Evolutionary conservation across 495 filamentous ascomycete species (phyloP), one percentile per base, ranked within the genome.

Genomic region (Lepraria neglecta): DNA sequence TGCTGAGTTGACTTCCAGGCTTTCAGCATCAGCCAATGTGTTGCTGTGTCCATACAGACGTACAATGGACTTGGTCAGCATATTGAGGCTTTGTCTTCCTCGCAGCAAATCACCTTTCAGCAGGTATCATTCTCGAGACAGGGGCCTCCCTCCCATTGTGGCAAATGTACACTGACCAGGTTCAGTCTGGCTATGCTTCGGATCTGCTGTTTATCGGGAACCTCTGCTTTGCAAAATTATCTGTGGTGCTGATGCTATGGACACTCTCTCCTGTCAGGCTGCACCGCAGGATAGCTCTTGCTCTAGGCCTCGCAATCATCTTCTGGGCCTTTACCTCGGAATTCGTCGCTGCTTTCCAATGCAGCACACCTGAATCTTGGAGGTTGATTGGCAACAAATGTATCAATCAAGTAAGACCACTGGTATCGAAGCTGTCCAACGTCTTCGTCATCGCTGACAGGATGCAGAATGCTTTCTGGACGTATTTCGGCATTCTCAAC

Each of bases 401-500:
- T 33, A 45, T 64, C 19, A 17, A 64, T 44, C 4, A 10, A 28
- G 47, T 50, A 50, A 24, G 24, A 24, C 24, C 24, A 24, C 24
- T 24, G 24, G 24, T 24, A 24, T 24, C 24, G 24, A 24, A 24
- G 24, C 24, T 24, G 24, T 24, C 24, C 24, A 24, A 24, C 24
- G 24, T 24, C 24, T 24, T 2, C 24, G 24, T 24, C 24, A 24
- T 24, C 24, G 24, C 14, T n/a, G 3, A 50, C 47, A 19, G 11
- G 15, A 19, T 40, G 10, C 21, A 60, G 57, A 47, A 46, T 14
- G 50, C 35, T 33, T 64, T 65, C 68, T 82, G 47, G 68, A 77
- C 58, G 72, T 76, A 55, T 78, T 79, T 57, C 56, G 69, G 71
- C 58, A 76, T 77, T 48, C 74, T 84, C 35, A 82, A 79, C 65